Evolutionary conservation across 2,329 filamentous ascomycete species (phyloP), one percentile per base, ranked within the genome.

Genomic region (Rhinocladiella similis): DNA sequence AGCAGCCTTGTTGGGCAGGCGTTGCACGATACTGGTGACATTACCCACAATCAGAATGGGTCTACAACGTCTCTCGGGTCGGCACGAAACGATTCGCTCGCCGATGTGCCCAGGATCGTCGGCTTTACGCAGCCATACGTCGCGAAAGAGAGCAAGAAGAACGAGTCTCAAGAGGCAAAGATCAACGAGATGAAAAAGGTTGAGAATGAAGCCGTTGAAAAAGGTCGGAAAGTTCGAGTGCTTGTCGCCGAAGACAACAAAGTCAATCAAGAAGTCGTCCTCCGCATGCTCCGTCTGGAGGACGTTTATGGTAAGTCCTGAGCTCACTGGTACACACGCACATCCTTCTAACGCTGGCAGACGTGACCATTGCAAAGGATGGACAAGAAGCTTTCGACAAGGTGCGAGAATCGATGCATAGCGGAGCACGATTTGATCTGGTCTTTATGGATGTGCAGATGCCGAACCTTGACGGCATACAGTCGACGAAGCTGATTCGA

Each of bases 401-500:
- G 25, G 91, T 96, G 63, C 92, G 91, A 69, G 85, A 85, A 14
- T 88, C 86, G 61, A 94, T 96, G 88, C 84, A 86, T 48, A 82
- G 81, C 25, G 82, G 86, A 50, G 79, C 82, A 53, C 82, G 82
- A 2, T 96, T 93, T 69, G 90, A 96, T 64, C 79, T 97, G 22
- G 93, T 97, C 61, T 94, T 96, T 68, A 97, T 96, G 92, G 92
- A 97, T 66, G 88, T 96, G 6, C 90, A 84, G 73, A 97, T 97
- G 92, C 92, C 92, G 3, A 95, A 94, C 61, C 81, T 97, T 13
- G 91, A 96, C 67, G 92, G 92, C 1, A 76, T 97, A 20, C 88
- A 96, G 69, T 92, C 88, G 46, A 96, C 92, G 1, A 83, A 87
- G 9, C 77, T 95, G 33, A 96, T 97, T 65, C 84, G 92, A 5